A percentile compares a stretch with the other conserved stretches of the same genome.
These are phyloP conservation scores for Termitomyces titanicus DNA, from an alignment of 768 basidiomycete genomes.

Conservation along the genomic window DNA sequence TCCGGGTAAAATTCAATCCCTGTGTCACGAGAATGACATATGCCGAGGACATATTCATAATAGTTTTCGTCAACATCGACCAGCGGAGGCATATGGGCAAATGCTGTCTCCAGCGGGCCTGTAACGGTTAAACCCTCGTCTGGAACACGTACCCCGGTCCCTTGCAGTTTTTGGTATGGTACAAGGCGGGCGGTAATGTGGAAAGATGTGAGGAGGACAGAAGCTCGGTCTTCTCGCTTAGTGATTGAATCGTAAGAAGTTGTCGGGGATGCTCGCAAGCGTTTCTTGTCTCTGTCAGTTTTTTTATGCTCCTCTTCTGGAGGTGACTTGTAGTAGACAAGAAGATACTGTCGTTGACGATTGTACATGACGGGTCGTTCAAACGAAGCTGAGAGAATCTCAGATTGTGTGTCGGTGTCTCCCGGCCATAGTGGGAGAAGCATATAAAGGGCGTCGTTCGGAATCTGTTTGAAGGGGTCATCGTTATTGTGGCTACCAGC, in stretches of 20 bases:
- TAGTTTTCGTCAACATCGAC: conserved; percentile 30
- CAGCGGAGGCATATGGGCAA: conserved; percentile 39
- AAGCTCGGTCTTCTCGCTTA: conserved; percentile 34
- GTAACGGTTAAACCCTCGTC: conserved; percentile 66
- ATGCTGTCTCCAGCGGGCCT: conserved; percentile 54
- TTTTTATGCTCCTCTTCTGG: conserved; percentile 22
- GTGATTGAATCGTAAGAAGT: conserved; percentile 30
- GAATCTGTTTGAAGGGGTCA: conserved; percentile 59
- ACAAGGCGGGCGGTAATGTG: conserved; percentile 74
- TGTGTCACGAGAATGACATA: conserved; percentile 55
- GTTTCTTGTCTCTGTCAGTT: conserved; percentile 38
- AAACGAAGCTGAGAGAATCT: conserved; percentile 22
- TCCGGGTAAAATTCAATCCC: conserved; percentile 82
- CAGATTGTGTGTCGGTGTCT: conserved; percentile 53
- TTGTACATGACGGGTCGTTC: conserved; percentile 37
- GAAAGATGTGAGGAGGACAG: conserved; percentile 60
- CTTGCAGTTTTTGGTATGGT: conserved; percentile 65
- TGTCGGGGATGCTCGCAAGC: conserved; percentile 34
- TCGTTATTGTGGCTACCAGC: conserved; percentile 22
- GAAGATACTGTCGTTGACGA: conserved; percentile 62
- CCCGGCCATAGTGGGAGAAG: conserved; percentile 82
- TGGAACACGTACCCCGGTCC: conserved; percentile 71
- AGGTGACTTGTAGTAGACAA: conserved; percentile 69
- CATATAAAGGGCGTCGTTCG: conserved; percentile 75
- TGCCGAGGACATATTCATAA: conserved; percentile 51